Evolutionary conservation across 169 alveolate species (phyloP), one percentile per base, ranked within the genome.

Genomic region (Cryptosporidium tyzzeri): DNA sequence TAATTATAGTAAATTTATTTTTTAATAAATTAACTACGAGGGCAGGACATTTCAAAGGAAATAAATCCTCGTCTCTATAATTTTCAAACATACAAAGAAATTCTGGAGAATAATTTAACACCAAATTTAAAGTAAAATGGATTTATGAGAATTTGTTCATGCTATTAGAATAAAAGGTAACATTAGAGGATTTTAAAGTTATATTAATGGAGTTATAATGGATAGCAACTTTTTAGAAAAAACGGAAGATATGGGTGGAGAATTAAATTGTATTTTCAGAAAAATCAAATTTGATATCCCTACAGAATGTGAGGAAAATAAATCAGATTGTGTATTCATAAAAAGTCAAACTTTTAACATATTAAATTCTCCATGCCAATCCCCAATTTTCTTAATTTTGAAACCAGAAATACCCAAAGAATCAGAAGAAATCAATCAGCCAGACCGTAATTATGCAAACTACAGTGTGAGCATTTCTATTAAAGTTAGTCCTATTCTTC

Each of bases 391-490:
- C 35, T 55, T 55, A n/a, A 7, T 55, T 55, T 55, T 55, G 23
- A 21, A 55, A 37, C 67, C 37, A n/a, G 67, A 55, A 8, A 26
- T 16, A 21, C 67, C 29, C 37, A n/a, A 55, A 26, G 8, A 3
- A 55, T 26, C 67, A 16, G 67, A 55, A 26, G 67, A n/a, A n/a
- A 55, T 55, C 6, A 16, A 21, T 26, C 35, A 23, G 8, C 26
- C 67, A 55, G 37, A n/a, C 6, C 16, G 6, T 21, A 55, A 26
- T 55, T 21, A 8, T n/a, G 18, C 29, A 55, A 31, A 29, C 50
- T 65, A 37, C 18, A 65, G 29, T 33, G 50, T 65, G 12, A 65
- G 50, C 9, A 65, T 65, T 31, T 65, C 71, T 23, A 65, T 65
- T 65, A 29, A 65, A 37, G 51, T 65, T 16, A 65, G 31, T 16